Evolutionary conservation across 148 eudicot species (phyloP).

Genomic region (Diospyros lotus): DNA sequence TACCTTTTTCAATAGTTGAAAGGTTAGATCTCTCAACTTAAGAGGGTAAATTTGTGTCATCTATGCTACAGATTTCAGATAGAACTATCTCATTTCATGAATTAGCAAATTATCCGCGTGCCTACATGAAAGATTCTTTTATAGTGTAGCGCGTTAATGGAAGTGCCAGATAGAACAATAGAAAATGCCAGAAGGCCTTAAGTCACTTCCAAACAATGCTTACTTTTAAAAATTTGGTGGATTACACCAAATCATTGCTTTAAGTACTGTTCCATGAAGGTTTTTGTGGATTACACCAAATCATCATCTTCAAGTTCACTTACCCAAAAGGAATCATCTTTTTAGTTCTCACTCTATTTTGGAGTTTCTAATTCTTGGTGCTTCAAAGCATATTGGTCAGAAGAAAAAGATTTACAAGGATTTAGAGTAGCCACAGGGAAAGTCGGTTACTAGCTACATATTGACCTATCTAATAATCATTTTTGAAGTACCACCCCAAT

Average conservation of each 20-base stretch:
- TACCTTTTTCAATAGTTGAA: no score
- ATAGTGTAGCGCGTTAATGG: not conserved
- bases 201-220: not conserved
- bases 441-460: slow-evolving; percentile 1
- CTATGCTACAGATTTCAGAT: not conserved
- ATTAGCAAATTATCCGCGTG: not conserved
- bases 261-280: slow-evolving; percentile 4
- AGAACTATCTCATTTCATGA: not conserved
- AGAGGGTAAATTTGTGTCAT: no score
- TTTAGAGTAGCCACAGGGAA: not conserved
- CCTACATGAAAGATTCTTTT: not conserved
- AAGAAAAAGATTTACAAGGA: not conserved
- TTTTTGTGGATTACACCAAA: slow-evolving; percentile 13
- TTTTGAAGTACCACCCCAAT: not conserved
- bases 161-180: not conserved
- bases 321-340: not conserved
- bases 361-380: no score
- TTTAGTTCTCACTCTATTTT: not conserved
- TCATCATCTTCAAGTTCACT: not conserved
- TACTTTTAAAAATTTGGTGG: slow-evolving; percentile 4
- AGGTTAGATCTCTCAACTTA: no score
- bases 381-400: not conserved
- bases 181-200: not conserved
- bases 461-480: slow-evolving; percentile 3
- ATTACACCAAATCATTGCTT: slow-evolving; percentile 14